Evolutionary conservation across 129 eudicot genomes (phyloP).

Genomic region (Heracleum sosnowskyi): DNA sequence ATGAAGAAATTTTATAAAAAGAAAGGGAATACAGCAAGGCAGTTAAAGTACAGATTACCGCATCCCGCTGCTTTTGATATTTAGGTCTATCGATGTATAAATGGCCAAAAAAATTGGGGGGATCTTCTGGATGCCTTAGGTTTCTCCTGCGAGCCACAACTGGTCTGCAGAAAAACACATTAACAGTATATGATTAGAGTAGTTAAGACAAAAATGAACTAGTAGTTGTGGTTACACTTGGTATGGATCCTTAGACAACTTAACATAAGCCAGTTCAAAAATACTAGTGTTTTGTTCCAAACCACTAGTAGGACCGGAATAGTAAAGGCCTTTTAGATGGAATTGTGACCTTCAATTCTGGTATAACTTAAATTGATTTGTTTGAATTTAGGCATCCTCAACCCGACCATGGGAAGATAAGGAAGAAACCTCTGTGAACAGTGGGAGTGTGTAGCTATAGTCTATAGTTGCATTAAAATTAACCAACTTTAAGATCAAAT

Average conservation of each 20-base stretch:
- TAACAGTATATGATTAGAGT: not conserved
- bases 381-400: not conserved
- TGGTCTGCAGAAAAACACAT: conserved; percentile 28
- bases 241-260: not conserved
- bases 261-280: not conserved
- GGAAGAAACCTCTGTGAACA: not conserved
- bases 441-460: not conserved
- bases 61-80: conserved; percentile 19
- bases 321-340: not conserved
- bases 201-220: not conserved
- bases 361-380: not conserved
- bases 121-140: conserved; percentile 18
- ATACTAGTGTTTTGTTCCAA: not conserved
- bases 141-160: conserved; percentile 36
- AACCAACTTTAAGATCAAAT: not conserved
- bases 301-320: not conserved
- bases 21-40: not conserved
- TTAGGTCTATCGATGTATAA: conserved; percentile 17
- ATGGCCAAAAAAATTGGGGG: conserved; percentile 38
- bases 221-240: not conserved
- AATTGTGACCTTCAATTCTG: not conserved
- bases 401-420: not conserved
- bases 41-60: conserved; percentile 19
- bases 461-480: not conserved
- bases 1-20: too few relatives aligned